These are phyloP conservation scores for Saccharomycopsis guyanensis DNA, from an alignment of 805 yeast genomes.

Conservation along the genomic window DNA sequence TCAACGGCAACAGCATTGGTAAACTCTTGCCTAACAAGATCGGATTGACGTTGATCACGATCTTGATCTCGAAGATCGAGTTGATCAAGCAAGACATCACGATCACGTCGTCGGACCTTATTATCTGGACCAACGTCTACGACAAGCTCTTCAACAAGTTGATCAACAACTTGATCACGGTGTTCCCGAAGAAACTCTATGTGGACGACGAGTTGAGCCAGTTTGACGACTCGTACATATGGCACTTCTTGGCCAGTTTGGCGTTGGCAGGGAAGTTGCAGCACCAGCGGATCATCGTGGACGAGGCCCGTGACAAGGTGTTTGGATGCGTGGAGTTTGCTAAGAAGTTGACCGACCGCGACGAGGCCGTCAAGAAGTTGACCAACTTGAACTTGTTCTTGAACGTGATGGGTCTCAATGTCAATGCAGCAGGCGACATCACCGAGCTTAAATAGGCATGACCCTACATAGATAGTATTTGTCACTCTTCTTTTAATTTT, in stretches of 20 bases:
- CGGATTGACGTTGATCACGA: conserved; percentile 81
- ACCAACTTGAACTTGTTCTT: conserved; percentile 83
- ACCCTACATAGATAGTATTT: background rate
- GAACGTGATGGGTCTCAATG: conserved; percentile 93
- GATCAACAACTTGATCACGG: conserved; percentile 66
- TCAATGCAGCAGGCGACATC: conserved; percentile 75
- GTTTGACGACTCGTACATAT: conserved; percentile 72
- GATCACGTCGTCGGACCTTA: conserved; percentile 35
- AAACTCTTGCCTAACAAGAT: conserved; percentile 63
- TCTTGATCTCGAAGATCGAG: conserved; percentile 88
- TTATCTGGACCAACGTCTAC: conserved; percentile 74
- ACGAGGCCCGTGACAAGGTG: conserved; percentile 87
- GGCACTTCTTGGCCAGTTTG: conserved; percentile 95
- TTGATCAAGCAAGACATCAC: conserved; percentile 61
- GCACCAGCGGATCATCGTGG: conserved; percentile 90
- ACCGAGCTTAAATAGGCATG: conserved; percentile 49
- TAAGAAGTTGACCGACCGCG: conserved; percentile 38
- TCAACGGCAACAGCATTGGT: conserved; percentile 50
- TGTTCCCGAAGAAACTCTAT: conserved; percentile 39
- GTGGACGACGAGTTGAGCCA: conserved; percentile 4
- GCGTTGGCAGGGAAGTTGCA: conserved; percentile 85
- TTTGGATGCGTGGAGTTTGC: conserved; percentile 82
- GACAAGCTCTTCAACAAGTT: conserved; percentile 72
- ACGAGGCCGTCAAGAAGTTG: conserved; percentile 53
- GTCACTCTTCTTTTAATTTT: too few species aligned